Evolutionary conservation across 2,329 filamentous ascomycete species (phyloP), one percentile per base, ranked within the genome.

Genomic region (Xylariaceae sp.): DNA sequence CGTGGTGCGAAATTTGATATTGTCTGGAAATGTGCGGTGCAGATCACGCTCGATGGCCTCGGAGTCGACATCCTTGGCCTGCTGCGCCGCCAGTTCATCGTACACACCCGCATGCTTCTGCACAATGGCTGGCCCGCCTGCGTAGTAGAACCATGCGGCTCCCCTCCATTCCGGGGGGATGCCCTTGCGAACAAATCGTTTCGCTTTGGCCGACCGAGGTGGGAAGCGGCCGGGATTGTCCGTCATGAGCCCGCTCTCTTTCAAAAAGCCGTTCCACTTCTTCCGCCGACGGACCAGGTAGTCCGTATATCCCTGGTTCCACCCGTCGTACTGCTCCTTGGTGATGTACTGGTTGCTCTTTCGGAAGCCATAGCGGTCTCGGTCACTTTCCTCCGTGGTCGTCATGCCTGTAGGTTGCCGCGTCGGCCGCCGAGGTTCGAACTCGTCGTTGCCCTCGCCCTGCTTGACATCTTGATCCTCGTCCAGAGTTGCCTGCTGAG

Each of bases 81-180:
- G 63, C 39, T 75, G 68, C 35, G 72, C 65, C 19, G 92, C 65
- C 24, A 93, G 64, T 33, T 77, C 70, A 33, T 78, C 72, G 55
- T 95, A 96, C 12, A 90, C 64, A 1, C 85, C 85, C 5, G 77
- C 72, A 47, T 93, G 75, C 51, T 85, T 81, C 32, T 77, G 74
- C 39, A 94, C 58, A 44, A 87, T 82, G 29, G 80, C 77, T 16
- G 87, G 87, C 1, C 90, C 90, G 14, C 87, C 87, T 9, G 88
- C 87, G 55, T 95, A 96, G 63, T 84, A 95, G 58, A 94, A 96
- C 90, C 90, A 96, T 29, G 90, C 90, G 5, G 85, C 83, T n/a
- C 90, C 90, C 51, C 90, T 77, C 78, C 88, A 94, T 45, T 94
- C 87, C 0, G 89, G 86, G 3, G 90, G 90, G 31, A 95, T 90